Base-by-base conservation (phyloP, 1,284 basidiomycete species). In the Ustilago curta region DNA sequence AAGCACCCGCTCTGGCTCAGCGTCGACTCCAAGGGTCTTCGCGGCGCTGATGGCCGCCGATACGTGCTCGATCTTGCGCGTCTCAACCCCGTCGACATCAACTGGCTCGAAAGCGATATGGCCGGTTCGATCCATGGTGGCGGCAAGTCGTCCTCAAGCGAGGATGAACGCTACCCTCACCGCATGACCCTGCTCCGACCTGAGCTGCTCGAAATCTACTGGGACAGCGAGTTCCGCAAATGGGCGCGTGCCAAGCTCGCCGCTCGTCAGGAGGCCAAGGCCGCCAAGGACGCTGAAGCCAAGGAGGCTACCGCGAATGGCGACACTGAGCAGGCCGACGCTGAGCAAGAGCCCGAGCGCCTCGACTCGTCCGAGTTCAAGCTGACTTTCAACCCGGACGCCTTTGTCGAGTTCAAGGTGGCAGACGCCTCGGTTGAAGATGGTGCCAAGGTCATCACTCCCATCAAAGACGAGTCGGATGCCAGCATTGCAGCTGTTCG, bases 341-440 rank as follows among this genome's bases (percentile, higher is more conserved):
- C 59, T 39, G 71, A 73, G 45, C 45, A 47, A 47, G 71, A 77
- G 62, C 73, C 75, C 1, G 74, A 82, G 45, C 73, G 69, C 25
- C 61, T 84, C 37, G 83, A 83, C 74, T 80, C 85, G 53, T 78
- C 85, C 80, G 76, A 85, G 53, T 89, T 89, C 80, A 84, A 87
- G 68, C 85, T 89, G 35, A 78, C 84, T 53, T 88, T 88, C 86
- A 89, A 89, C 84, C 87, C 88, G 4, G 89, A 89, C 77, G 89
- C 88, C 16, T 89, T 89, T 67, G 88, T 88, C 84, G 70, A 85
- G 53, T 77, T 78, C 64, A 70, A 70, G 57, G 57, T 79, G 9
- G 68, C 74, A 14, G 54, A 59, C 19, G 66, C 79, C 25, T 60
- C 67, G 16, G 67, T 50, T 9, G 71, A 61, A 37, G 65, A 63